Base-by-base conservation (phyloP, 2,329 filamentous ascomycete species). In the Alternaria triticimaculans region DNA sequence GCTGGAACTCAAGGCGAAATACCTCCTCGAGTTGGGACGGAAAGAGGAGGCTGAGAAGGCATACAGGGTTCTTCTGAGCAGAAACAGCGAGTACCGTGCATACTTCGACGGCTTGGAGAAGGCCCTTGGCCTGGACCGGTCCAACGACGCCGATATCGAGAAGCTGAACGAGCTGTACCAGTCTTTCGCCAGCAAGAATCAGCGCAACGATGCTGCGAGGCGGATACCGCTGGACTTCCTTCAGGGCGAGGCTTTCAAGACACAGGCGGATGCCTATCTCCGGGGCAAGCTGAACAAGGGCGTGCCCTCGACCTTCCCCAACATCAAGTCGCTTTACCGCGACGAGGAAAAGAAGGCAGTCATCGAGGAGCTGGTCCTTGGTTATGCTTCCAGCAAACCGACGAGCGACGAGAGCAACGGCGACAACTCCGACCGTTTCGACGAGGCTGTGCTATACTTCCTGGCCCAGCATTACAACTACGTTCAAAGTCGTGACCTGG, bases 401-500 rank as follows among this genome's bases (percentile, higher is more conserved):
- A 79, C 79, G 14, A 87, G 87, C 62, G 84, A 84, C 41, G 82
- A 83, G 60, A 76, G 79, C 5, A 86, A 86, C 60, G 85, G 84
- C 23, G 84, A 88, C 55, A 82, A 83, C n/a, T 82, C 84, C 7
- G 84, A 77, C 25, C 78, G 83, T 37, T 95, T 95, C 76, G 86
- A 92, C 73, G 88, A 92, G 14, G 92, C 94, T 2, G 92, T 92
- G 14, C 87, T 94, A 54, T 98, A 96, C 81, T 99, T 96, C 84
- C 88, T 99, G 58, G 94, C 94, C 9, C 96, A 98, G 77, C 96
- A 99, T 82, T 97, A 97, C 85, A 96, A 97, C 83, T 97, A 97
- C 80, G 87, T 92, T 78, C 84, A 93, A 63, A 97, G 93, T 77
- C 93, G 94, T 45, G 89, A 98, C 78, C 86, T 98, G 23, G 73